Conservation (phyloP, 768 basidiomycete species). For the Neoboletus magnificus region DNA sequence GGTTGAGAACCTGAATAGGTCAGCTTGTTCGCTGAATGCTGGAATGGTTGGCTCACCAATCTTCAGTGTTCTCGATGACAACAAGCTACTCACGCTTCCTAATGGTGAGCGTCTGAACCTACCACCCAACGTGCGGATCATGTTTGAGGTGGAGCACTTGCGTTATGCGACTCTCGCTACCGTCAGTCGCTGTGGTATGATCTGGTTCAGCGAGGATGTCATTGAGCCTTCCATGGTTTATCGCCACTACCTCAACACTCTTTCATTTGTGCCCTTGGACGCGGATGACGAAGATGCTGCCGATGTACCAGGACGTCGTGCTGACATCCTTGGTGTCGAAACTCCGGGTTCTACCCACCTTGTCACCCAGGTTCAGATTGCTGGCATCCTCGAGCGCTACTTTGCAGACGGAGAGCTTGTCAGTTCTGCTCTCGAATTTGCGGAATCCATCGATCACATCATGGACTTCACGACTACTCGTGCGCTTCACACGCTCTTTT, state of each 20-base stretch:
- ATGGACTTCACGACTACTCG: conserved; percentile 97
- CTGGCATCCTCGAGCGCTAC: conserved; percentile 72
- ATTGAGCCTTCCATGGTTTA: conserved; percentile 91
- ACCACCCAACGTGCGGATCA: conserved; percentile 94
- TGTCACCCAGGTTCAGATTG: conserved; percentile 71
- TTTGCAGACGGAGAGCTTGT: conserved; percentile 84
- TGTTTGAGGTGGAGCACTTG: conserved; percentile 99
- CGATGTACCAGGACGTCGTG: conserved; percentile 61
- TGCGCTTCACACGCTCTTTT: conserved; percentile 94
- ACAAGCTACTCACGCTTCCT: conserved; percentile 93
- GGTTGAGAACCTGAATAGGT: conserved; percentile 99
- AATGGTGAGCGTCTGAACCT: conserved; percentile 98
- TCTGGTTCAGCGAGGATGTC: conserved; percentile 99
- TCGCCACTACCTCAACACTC: conserved; percentile 77
- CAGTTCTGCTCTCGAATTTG: conserved; percentile 70
- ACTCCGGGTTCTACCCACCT: conserved; percentile 59
- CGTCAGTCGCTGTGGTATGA: conserved; percentile 99
- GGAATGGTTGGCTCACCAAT: neutral
- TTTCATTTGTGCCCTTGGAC: conserved; percentile 74
- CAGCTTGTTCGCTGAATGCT: conserved; percentile 19
- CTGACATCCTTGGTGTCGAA: conserved; percentile 45
- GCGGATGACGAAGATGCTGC: conserved; percentile 81
- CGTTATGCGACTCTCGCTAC: conserved; percentile 96
- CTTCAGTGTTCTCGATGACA: conserved; percentile 92
- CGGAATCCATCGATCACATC: conserved; percentile 89